phyloP scores from a whole-genome alignment of 768 basidiomycete species.

The Leccinum rimulosum region DNA sequence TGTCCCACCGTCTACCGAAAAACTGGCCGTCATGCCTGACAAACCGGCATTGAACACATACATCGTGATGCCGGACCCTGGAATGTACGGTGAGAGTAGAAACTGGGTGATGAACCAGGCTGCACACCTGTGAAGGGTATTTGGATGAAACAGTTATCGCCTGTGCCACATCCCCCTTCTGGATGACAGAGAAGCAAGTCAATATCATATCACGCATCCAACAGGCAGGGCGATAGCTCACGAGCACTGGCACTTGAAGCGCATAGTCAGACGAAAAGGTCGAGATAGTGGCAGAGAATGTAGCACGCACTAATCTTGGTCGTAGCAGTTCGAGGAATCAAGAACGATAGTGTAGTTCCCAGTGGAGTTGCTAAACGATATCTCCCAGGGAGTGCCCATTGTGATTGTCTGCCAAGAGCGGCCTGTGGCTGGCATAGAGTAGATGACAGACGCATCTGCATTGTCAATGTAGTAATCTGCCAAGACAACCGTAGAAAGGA shows the following conservation, averaged over 20 bases:
- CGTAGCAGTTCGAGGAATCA: conserved; percentile 19
- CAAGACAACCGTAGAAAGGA: too few species aligned
- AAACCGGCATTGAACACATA: conserved; percentile 23
- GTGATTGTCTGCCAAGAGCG: too few species aligned
- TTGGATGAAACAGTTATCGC: conserved; percentile 17
- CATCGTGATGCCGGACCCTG: conserved; percentile 27
- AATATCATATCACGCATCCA: background rate
- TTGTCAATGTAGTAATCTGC: too few species aligned
- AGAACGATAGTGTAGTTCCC: conserved; percentile 18
- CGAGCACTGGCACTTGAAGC: conserved; percentile 11
- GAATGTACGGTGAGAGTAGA: background rate
- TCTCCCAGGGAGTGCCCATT: too few species aligned
- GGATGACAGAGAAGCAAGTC: background rate
- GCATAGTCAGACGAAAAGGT: background rate
- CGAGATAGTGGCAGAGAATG: background rate
- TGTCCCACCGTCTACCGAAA: conserved; percentile 15
- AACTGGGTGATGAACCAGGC: background rate
- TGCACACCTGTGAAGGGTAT: conserved; percentile 23
- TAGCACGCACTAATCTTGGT: conserved; percentile 24
- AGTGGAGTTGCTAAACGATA: conserved; percentile 11
- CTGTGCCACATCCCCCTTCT: conserved; percentile 19
- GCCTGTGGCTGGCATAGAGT: too few species aligned
- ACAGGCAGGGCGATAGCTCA: conserved; percentile 4
- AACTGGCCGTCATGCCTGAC: conserved; percentile 22
- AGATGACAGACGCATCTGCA: too few species aligned